phyloP scores from a whole-genome alignment of 2,329 filamentous ascomycete genomes.

The Dothideomycetes sp. region DNA sequence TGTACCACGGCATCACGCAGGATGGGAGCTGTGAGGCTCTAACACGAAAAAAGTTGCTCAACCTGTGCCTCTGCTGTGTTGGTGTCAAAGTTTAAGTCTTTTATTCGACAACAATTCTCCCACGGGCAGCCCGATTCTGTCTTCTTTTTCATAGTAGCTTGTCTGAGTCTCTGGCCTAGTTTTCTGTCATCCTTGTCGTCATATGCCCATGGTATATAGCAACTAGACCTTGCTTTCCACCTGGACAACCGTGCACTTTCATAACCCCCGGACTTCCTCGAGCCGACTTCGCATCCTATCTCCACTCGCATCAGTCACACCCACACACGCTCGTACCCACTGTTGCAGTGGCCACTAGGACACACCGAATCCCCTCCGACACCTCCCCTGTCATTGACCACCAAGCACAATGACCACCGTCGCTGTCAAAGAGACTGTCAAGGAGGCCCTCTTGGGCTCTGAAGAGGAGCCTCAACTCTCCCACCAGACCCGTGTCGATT shows the following conservation, averaged over 20 bases:
- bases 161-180: too few species aligned
- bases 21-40: too few species aligned
- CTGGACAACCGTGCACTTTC: not conserved
- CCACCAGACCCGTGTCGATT: constrained; percentile 62
- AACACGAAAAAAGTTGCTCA: too few species aligned
- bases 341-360: too few species aligned
- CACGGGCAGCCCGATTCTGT: too few species aligned
- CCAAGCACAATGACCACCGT: constrained; percentile 14
- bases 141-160: too few species aligned
- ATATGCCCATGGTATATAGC: not conserved
- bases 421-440: constrained; percentile 53
- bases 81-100: too few species aligned
- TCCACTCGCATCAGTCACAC: not conserved
- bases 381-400: not conserved
- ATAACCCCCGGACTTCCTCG: not conserved
- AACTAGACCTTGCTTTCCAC: not conserved
- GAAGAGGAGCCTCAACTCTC: constrained; percentile 50
- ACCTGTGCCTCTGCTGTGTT: too few species aligned
- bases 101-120: too few species aligned
- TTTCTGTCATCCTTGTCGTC: too few species aligned
- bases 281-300: not conserved
- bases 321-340: too few species aligned
- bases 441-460: constrained; percentile 53
- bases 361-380: too few species aligned
- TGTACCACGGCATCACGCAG: not conserved